These are phyloP conservation scores for Penicillium soppii DNA, from an alignment of 495 filamentous ascomycete genomes.

Conservation along the genomic window DNA sequence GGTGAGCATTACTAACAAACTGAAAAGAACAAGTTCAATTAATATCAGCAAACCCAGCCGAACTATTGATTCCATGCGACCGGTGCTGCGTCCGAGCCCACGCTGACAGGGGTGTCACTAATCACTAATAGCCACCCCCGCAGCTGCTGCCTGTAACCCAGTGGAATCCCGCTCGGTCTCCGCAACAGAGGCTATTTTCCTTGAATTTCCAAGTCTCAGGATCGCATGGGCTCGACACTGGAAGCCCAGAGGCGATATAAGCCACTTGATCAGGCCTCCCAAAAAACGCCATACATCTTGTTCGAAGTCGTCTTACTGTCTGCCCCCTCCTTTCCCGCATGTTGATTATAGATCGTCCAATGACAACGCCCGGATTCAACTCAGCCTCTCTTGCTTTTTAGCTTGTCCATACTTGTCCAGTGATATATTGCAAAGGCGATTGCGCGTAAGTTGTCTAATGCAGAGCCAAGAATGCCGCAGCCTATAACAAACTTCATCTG, in stretches of 20 bases:
- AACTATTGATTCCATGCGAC: constrained; percentile 4
- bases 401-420: constrained; percentile 5
- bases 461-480: constrained; percentile 10
- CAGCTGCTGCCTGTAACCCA: neutral
- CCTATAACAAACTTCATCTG: constrained; percentile 18
- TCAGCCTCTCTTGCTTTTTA: constrained; percentile 12
- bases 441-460: constrained; percentile 4
- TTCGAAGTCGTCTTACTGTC: constrained; percentile 1
- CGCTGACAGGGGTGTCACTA: constrained; percentile 2
- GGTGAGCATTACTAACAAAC: neutral
- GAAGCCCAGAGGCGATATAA: neutral
- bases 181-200: neutral
- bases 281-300: neutral
- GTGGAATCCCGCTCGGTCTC: neutral
- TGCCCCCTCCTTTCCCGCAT: constrained; percentile 12
- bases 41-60: neutral
- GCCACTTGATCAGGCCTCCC: neutral
- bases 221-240: neutral
- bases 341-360: constrained; percentile 13
- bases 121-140: constrained; percentile 2
- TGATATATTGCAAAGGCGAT: constrained; percentile 11
- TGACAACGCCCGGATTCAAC: neutral
- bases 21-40: neutral
- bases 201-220: neutral
- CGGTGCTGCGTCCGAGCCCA: constrained; percentile 9